These are phyloP conservation scores for Codiaeum variegatum DNA, from an alignment of 441 rosid species.

Conservation along the genomic window DNA sequence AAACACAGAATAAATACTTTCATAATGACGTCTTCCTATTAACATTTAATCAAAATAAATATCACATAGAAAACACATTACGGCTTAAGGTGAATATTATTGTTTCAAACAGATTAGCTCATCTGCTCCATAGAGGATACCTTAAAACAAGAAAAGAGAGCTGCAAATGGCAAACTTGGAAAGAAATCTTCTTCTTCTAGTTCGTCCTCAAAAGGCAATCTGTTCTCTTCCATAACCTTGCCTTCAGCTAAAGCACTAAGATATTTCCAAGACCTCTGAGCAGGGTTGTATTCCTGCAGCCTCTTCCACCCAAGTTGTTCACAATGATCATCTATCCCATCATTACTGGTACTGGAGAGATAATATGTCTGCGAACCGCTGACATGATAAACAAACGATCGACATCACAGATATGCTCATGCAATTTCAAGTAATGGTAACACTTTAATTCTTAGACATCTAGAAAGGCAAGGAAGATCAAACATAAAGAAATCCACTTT, in stretches of 20 bases:
- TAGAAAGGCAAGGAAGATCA: background rate
- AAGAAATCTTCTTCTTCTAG: slow-evolving; percentile 78
- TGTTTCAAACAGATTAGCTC: background rate
- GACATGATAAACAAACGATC: slow-evolving; percentile 19
- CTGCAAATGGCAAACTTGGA: slow-evolving; percentile 92
- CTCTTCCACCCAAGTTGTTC: slow-evolving; percentile 74
- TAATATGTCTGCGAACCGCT: slow-evolving; percentile 77
- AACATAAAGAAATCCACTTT: background rate
- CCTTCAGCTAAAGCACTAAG: slow-evolving; percentile 64
- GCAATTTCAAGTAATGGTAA: background rate
- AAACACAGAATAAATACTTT: no score
- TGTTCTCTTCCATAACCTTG: slow-evolving; percentile 29
- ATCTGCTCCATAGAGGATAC: slow-evolving; percentile 25
- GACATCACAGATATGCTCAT: background rate
- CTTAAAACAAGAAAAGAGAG: slow-evolving; percentile 83
- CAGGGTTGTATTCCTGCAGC: slow-evolving; percentile 63
- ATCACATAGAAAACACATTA: background rate
- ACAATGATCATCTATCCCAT: slow-evolving; percentile 75
- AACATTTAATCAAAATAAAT: background rate
- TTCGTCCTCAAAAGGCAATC: slow-evolving; percentile 64
- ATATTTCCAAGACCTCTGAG: slow-evolving; percentile 78
- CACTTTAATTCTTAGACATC: background rate
- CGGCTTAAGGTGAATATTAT: background rate
- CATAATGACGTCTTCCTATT: background rate
- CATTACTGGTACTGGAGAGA: slow-evolving; percentile 51